Evolutionary conservation across 768 basidiomycete genomes (phyloP), one percentile per base, ranked within the genome.

Genomic region (Suillus spraguei): DNA sequence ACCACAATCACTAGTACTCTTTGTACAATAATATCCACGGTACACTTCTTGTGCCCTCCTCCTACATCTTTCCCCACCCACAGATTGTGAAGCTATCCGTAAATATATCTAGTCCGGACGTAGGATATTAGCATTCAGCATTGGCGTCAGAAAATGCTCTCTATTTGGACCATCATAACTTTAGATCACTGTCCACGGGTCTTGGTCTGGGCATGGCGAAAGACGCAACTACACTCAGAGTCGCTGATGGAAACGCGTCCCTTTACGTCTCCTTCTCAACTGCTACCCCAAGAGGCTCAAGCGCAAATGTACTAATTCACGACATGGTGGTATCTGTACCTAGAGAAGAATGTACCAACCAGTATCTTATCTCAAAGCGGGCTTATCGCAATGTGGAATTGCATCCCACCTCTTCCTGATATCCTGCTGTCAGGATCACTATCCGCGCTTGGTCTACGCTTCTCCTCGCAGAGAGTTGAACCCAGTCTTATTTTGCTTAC

Each of bases 11-110:
- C 81, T 95, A 58, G 79, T 86, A 0, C 80, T 82, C 14, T 76
- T 83, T 46, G 77, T 81, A 0, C 88, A 80, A 10, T 78, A 83
- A 1, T 87, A 89, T 52, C 95, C 95, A 22, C 97, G 95, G 95
- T 74, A 84, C 42, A 70, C 78, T 6, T 81, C 83, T 13, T 96
- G 94, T 71, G 89, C 89, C 3, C 79, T 97, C 2, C 83, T 98
- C n/a, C n/a, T n/a, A n/a, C n/a, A n/a, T n/a, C n/a, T n/a, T n/a
- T n/a, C n/a, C n/a, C 90, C 54, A n/a, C 82, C 74, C 16, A 72
- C 80, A 67, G 69, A 74, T 59, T 74, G 78, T 32, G 60, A 78
- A 14, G 72, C 81, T 2, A 85, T 95, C 58, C 79, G 78, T 59
- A 79, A 78, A 5, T 97, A 85, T 66, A 83, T 91, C 9, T 79